Evolutionary conservation across 176 grass and related monocot species (phyloP), one percentile per base, ranked within the genome.

Genomic region (Coix lacrymajobi): DNA sequence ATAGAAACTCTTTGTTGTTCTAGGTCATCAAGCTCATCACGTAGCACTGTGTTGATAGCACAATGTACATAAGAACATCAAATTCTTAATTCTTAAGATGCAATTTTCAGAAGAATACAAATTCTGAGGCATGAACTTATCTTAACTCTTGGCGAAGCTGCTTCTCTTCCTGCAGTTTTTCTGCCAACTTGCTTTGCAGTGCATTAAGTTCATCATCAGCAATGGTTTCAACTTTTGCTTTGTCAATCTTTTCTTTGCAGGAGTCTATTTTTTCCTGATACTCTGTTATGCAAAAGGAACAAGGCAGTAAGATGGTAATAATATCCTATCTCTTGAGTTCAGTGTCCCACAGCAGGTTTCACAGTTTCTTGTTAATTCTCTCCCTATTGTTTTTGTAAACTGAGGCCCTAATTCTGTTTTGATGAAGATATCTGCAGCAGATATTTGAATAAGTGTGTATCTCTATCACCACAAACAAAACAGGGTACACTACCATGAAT

Each of bases 121-220:
- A 71, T 89, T 40, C 15, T 69, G 62, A 87, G 67, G 37, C 64
- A 90, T 83, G 51, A 85, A 76, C 88, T 89, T 91, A 97, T 97
- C 92, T 94, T 88, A 94, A 88, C 28, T 92, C 90, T 69, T 82
- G 41, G 29, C 78, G 86, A 84, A 97, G 88, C 56, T 85, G 69
- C 22, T 84, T 62, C 70, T 91, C 92, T 20, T 64, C 83, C 77
- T 82, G 81, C 15, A 91, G 75, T 20, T 85, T 81, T 68, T 89
- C 88, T 43, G 92, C 84, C 65, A 94, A 75, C 54, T 91, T 83
- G 58, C 67, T 90, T 83, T 81, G 88, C 26, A 87, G 40, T 29
- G 48, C 7, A 17, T 87, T 78, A 36, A 97, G 41, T 87, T 92
- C 95, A 79, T 79, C 81, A 75, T 92, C 92, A 74, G 66, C 9